Conservation (phyloP, 768 basidiomycete genomes). For the Sutorius australiensis region DNA sequence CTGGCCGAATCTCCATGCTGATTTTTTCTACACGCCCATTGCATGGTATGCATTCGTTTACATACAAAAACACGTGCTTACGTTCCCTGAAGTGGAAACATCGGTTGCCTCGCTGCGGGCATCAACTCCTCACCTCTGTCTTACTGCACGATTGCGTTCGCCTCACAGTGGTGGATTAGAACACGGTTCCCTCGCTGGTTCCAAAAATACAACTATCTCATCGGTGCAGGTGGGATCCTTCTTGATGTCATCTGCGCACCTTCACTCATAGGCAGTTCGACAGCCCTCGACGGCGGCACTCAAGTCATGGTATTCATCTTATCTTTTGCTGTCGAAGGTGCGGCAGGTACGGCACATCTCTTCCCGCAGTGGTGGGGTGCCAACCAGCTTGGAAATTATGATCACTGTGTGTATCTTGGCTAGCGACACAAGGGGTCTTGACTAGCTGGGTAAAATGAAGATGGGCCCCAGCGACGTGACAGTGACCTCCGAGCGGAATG, state of each 20-base stretch:
- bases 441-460: neutral
- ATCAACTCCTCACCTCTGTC: constrained; percentile 26
- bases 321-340: constrained; percentile 50
- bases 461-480: too few relatives aligned
- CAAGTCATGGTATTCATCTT: constrained; percentile 56
- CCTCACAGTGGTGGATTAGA: constrained; percentile 38
- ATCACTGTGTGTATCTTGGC: too few relatives aligned
- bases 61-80: neutral
- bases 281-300: constrained; percentile 37
- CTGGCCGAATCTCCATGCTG: constrained; percentile 31
- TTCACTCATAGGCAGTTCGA: neutral
- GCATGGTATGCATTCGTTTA: constrained; percentile 18
- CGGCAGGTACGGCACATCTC: constrained; percentile 42
- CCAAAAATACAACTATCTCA: constrained; percentile 35
- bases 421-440: neutral
- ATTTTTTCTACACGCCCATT: constrained; percentile 31
- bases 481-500: neutral
- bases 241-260: neutral
- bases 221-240: constrained; percentile 37
- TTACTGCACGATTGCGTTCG: constrained; percentile 24
- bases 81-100: constrained; percentile 7
- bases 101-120: constrained; percentile 19
- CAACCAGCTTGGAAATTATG: too few relatives aligned
- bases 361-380: too few relatives aligned
- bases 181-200: constrained; percentile 36